Evolutionary conservation across 1,284 basidiomycete genomes (phyloP).

Genomic region (Ceratobasidium sp.): DNA sequence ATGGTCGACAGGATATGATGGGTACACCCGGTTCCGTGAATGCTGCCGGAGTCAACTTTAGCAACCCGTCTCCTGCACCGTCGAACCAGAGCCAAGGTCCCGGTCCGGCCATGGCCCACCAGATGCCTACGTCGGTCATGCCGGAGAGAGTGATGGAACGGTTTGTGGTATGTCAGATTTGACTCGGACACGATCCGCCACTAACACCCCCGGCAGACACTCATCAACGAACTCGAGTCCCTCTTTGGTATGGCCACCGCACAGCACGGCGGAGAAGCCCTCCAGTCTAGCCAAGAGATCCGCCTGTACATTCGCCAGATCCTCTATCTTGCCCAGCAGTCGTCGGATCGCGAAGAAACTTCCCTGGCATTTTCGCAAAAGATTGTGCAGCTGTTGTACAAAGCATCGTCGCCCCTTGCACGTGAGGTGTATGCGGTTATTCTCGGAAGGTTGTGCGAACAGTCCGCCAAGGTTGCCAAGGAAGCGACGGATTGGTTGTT

Average conservation of each 20-base stretch:
- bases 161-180: slow-evolving; percentile 61
- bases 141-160: slow-evolving; percentile 71
- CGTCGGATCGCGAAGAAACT: slow-evolving; percentile 81
- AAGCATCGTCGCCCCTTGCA: slow-evolving; percentile 80
- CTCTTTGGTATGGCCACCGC: slow-evolving; percentile 64
- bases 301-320: slow-evolving; percentile 84
- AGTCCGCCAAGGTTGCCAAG: slow-evolving; percentile 91
- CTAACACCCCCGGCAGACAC: slow-evolving; percentile 52
- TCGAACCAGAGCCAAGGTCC: slow-evolving; percentile 27
- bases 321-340: slow-evolving; percentile 76
- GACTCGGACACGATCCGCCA: background rate
- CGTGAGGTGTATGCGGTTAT: slow-evolving; percentile 91
- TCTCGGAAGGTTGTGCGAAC: slow-evolving; percentile 86
- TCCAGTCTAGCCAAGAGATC: slow-evolving; percentile 86
- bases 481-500: slow-evolving; percentile 98
- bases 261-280: slow-evolving; percentile 63
- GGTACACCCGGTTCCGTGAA: slow-evolving; percentile 44
- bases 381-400: slow-evolving; percentile 88
- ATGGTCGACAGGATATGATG: slow-evolving; percentile 31
- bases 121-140: background rate
- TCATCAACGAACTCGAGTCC: slow-evolving; percentile 82
- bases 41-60: slow-evolving; percentile 64
- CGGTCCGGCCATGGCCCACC: background rate
- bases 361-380: slow-evolving; percentile 94
- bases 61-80: slow-evolving; percentile 55